Percentiles rank a stretch among this genome's conserved stretches.
Conservation (phyloP, 176 grass and related monocot genomes). For the Triticum urartu region DNA sequence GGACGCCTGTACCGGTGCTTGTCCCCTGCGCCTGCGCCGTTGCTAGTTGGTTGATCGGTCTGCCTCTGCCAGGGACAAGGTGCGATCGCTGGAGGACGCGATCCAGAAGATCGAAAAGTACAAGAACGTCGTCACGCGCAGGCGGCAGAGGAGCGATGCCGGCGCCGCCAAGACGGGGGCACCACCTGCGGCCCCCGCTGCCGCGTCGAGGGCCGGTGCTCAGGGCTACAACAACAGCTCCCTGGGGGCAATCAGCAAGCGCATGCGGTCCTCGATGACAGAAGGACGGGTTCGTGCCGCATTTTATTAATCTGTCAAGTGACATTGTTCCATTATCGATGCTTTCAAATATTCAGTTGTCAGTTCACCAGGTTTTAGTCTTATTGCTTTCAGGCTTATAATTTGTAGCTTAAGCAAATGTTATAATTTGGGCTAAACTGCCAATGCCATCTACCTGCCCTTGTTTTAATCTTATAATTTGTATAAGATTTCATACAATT, state of each 20-base stretch:
- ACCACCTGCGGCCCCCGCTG: background rate
- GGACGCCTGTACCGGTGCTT: background rate
- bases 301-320: background rate
- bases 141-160: conserved; percentile 54
- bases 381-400: background rate
- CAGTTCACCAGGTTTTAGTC: background rate
- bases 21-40: background rate
- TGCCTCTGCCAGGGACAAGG: conserved; percentile 50
- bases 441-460: background rate
- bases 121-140: conserved; percentile 59
- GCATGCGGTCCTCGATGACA: conserved; percentile 58
- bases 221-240: conserved; percentile 53
- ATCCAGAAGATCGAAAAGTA: conserved; percentile 64
- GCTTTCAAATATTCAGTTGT: background rate
- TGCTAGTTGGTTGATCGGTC: background rate
- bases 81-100: conserved; percentile 54
- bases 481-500: background rate
- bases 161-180: conserved; percentile 10
- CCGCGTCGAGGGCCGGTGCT: conserved; percentile 19
- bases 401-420: background rate
- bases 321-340: background rate
- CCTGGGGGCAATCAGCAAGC: conserved; percentile 48
- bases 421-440: background rate
- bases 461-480: background rate
- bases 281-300: conserved; percentile 43